Conservation (phyloP, 2,329 filamentous ascomycete species). For the Ascochyta pisi region DNA sequence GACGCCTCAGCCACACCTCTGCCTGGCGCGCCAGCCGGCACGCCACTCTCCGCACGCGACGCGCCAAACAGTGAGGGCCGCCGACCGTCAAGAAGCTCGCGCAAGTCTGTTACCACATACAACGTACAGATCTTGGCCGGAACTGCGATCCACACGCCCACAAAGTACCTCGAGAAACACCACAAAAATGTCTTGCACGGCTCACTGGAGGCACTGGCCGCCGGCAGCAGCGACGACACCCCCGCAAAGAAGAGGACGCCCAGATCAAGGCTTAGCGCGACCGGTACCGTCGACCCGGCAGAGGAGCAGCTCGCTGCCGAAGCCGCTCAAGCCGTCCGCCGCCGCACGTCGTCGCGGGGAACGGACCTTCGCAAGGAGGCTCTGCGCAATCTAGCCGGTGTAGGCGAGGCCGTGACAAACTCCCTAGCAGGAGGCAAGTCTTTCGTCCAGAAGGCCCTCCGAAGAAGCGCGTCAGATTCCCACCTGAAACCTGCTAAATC, state of each 20-base stretch:
- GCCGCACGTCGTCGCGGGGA: constrained; percentile 41
- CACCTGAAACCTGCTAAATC: constrained; percentile 26
- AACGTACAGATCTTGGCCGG: constrained; percentile 70
- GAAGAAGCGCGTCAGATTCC: constrained; percentile 37
- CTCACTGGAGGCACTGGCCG: constrained; percentile 26
- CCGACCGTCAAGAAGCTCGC: constrained; percentile 58
- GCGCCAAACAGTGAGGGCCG: constrained; percentile 32
- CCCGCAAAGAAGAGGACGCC: constrained; percentile 29
- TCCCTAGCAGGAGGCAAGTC: constrained; percentile 49
- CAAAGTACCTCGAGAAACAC: constrained; percentile 49
- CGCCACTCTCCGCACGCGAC: constrained; percentile 24
- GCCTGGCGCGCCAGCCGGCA: constrained; percentile 18
- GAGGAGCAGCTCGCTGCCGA: constrained; percentile 44
- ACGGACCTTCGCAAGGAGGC: constrained; percentile 46
- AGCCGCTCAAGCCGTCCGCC: constrained; percentile 41
- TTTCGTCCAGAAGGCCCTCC: constrained; percentile 38
- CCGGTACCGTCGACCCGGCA: constrained; percentile 31
- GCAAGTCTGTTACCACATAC: constrained; percentile 67
- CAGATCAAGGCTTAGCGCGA: constrained; percentile 19
- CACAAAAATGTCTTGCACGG: constrained; percentile 47
- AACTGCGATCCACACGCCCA: constrained; percentile 65
- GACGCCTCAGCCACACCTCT: constrained; percentile 18
- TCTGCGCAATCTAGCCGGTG: constrained; percentile 39
- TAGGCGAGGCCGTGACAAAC: constrained; percentile 35
- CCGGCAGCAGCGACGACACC: constrained; percentile 19